Evolutionary conservation across 805 yeast species (phyloP).

Genomic region (Schizosaccharomyces cryophilus): DNA sequence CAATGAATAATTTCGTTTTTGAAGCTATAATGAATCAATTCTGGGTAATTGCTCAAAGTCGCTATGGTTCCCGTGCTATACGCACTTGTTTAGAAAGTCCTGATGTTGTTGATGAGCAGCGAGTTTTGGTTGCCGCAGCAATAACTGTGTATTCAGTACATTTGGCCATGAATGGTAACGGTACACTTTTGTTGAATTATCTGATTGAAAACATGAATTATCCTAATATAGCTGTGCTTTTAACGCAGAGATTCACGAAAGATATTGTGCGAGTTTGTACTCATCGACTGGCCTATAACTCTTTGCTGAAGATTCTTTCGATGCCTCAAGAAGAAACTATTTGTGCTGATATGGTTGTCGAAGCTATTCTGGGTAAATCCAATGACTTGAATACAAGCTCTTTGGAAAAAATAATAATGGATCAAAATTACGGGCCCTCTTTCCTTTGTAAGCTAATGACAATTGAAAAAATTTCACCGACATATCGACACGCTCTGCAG

Average conservation of each 20-base stretch:
- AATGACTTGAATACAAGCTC: neutral
- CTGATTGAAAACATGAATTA: constrained; percentile 60
- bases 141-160: constrained; percentile 58
- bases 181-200: constrained; percentile 80
- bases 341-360: neutral
- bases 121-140: constrained; percentile 46
- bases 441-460: neutral
- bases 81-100: constrained; percentile 77
- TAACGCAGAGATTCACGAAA: neutral
- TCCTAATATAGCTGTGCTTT: constrained; percentile 13
- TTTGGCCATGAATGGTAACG: constrained; percentile 62
- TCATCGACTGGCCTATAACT: neutral
- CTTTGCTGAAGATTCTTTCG: neutral
- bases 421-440: neutral
- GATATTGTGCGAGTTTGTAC: neutral
- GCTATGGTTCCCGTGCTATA: constrained; percentile 88
- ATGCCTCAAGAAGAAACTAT: neutral
- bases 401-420: neutral
- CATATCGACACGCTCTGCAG: neutral
- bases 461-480: neutral
- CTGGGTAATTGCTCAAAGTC: constrained; percentile 55
- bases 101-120: constrained; percentile 39
- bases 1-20: constrained; percentile 71
- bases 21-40: constrained; percentile 61
- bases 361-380: neutral